Evolutionary conservation across 129 eudicot genomes (phyloP).

Genomic region (Daucus carota): DNA sequence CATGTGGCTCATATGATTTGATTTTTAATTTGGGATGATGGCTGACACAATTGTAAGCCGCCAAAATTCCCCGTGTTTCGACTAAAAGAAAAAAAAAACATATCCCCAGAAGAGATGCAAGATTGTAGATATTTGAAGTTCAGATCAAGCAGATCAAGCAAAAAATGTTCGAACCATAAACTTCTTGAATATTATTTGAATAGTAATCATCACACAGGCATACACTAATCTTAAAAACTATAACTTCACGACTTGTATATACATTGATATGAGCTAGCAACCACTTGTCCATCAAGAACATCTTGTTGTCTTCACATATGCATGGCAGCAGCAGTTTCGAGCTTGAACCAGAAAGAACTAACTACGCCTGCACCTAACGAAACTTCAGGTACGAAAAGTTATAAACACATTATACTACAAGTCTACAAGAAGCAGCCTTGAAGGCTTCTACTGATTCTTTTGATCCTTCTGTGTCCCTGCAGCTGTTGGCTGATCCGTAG

Average conservation of each 20-base stretch:
- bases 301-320: slow-evolving; percentile 1
- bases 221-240: not conserved
- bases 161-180: not conserved
- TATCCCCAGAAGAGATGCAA: too few relatives aligned
- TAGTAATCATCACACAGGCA: not conserved
- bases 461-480: slow-evolving; percentile 2
- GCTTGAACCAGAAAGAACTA: slow-evolving; percentile 9
- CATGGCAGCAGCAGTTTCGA: slow-evolving; percentile 5
- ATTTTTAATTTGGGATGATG: too few relatives aligned
- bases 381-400: not conserved
- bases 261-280: not conserved
- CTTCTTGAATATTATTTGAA: not conserved
- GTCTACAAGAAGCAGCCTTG: not conserved
- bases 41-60: too few relatives aligned
- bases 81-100: too few relatives aligned
- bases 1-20: too few relatives aligned
- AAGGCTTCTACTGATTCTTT: slow-evolving; percentile 5
- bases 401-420: not conserved
- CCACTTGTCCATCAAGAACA: not conserved
- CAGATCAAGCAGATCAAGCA: too few relatives aligned
- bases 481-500: not conserved
- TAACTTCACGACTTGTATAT: not conserved
- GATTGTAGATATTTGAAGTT: too few relatives aligned
- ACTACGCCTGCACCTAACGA: not conserved
- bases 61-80: too few relatives aligned